Conservation (phyloP, 202 grass and related monocot genomes). For the Cymbopogon flexuosus region DNA sequence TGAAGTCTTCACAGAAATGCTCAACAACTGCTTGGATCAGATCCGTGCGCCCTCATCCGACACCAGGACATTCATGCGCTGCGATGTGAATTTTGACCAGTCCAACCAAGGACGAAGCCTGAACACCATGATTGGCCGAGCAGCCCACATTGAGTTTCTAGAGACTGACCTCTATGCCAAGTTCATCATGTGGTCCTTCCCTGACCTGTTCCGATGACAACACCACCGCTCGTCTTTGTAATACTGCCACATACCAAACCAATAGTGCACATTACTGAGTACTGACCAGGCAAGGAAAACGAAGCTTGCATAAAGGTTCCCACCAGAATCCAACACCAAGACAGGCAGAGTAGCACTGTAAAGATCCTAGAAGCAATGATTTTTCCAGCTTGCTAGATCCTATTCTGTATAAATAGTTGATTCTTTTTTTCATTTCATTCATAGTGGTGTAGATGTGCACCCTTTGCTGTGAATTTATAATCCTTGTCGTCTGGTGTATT, state of each 20-base stretch:
- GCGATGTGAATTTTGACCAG: conserved; percentile 88
- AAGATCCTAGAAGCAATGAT: conserved; percentile 41
- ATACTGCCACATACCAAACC: background rate
- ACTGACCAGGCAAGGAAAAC: conserved; percentile 41
- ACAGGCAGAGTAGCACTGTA: conserved; percentile 35
- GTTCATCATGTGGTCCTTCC: conserved; percentile 98
- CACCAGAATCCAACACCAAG: background rate
- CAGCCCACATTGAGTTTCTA: conserved; percentile 91
- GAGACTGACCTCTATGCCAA: conserved; percentile 89
- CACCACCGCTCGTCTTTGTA: background rate
- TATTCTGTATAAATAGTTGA: conserved; percentile 48
- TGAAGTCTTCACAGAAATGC: conserved; percentile 86
- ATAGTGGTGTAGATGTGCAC: conserved; percentile 43
- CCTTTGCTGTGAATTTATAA: conserved; percentile 35
- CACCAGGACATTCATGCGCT: conserved; percentile 70
- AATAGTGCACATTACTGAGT: conserved; percentile 26
- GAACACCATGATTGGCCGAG: conserved; percentile 90
- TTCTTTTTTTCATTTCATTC: conserved; percentile 42
- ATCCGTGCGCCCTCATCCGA: conserved; percentile 69
- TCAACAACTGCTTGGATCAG: conserved; percentile 95
- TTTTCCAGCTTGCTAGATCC: conserved; percentile 37
- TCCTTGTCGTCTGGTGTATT: conserved; percentile 32
- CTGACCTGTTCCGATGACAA: conserved; percentile 68
- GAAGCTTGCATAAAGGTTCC: conserved; percentile 25
- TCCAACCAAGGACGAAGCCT: conserved; percentile 69